phyloP scores from a whole-genome alignment of 2,329 filamentous ascomycete genomes.

The Trichoderma citrinoviride region DNA sequence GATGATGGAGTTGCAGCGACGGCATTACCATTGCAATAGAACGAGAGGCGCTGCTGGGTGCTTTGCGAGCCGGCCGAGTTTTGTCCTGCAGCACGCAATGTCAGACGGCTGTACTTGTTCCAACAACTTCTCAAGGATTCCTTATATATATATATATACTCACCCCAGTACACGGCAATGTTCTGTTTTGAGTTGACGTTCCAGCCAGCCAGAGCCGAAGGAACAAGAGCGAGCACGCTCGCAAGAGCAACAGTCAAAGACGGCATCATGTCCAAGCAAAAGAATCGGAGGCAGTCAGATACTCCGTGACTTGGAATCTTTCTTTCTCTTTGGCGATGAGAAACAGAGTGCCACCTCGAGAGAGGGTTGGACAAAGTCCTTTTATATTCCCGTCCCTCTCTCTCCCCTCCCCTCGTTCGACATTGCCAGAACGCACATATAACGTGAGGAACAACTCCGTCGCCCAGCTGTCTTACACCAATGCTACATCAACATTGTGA shows the following conservation, averaged over 20 bases:
- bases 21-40: conserved; percentile 58
- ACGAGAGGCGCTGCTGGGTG: conserved; percentile 54
- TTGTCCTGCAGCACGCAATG: conserved; percentile 43
- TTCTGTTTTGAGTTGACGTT: conserved; percentile 49
- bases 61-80: conserved; percentile 55
- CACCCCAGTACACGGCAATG: conserved; percentile 66
- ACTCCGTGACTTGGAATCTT: background rate
- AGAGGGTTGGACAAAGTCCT: conserved; percentile 10
- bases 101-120: background rate
- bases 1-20: background rate
- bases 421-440: background rate
- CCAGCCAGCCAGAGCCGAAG: conserved; percentile 42
- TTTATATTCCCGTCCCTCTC: conserved; percentile 16
- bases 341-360: background rate
- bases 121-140: too few relatives aligned
- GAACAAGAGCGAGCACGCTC: conserved; percentile 29
- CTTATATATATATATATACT: too few relatives aligned
- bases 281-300: background rate
- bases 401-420: background rate
- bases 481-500: conserved; percentile 14
- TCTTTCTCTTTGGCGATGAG: background rate
- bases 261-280: conserved; percentile 12
- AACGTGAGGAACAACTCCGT: background rate
- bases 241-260: conserved; percentile 24
- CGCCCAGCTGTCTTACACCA: conserved; percentile 5